Percentiles rank a stretch among this genome's conserved stretches.
Evolutionary conservation across 495 filamentous ascomycete species (phyloP).

Genomic region (Filosporella fistucella): DNA sequence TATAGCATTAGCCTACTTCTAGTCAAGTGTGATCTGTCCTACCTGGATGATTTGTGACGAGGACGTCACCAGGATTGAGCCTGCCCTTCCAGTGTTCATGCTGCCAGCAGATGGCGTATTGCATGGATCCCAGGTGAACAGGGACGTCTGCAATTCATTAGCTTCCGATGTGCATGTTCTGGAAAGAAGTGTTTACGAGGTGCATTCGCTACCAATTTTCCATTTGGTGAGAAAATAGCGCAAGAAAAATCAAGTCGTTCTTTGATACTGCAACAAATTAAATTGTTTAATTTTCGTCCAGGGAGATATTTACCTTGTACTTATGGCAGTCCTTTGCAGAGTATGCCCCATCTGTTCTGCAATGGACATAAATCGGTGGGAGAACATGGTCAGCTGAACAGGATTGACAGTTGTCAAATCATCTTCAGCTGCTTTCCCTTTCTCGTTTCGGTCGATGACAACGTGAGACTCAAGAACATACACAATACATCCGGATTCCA

Average conservation of each 20-base stretch:
- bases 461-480: slow-evolving; percentile 16
- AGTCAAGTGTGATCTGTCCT: no score
- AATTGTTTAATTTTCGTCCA: no score
- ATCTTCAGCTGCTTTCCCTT: no score
- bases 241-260: slow-evolving; percentile 42
- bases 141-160: no score
- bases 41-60: slow-evolving; percentile 21
- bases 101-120: slow-evolving; percentile 22
- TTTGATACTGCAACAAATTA: slow-evolving; percentile 38
- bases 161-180: no score
- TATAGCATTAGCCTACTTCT: no score
- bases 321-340: slow-evolving; percentile 37
- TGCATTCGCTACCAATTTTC: slow-evolving; percentile 38
- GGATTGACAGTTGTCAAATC: no score
- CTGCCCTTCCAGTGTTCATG: slow-evolving; percentile 10
- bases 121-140: slow-evolving; percentile 21
- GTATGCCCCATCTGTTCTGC: slow-evolving; percentile 42
- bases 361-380: slow-evolving; percentile 30
- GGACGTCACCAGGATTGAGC: slow-evolving; percentile 22
- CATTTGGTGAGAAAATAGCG: slow-evolving; percentile 35
- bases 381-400: background rate
- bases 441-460: background rate
- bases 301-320: no score
- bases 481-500: slow-evolving; percentile 16
- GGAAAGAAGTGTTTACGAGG: no score